Evolutionary conservation across 2,329 filamentous ascomycete species (phyloP).

Genomic region (Rosellinia necatrix): DNA sequence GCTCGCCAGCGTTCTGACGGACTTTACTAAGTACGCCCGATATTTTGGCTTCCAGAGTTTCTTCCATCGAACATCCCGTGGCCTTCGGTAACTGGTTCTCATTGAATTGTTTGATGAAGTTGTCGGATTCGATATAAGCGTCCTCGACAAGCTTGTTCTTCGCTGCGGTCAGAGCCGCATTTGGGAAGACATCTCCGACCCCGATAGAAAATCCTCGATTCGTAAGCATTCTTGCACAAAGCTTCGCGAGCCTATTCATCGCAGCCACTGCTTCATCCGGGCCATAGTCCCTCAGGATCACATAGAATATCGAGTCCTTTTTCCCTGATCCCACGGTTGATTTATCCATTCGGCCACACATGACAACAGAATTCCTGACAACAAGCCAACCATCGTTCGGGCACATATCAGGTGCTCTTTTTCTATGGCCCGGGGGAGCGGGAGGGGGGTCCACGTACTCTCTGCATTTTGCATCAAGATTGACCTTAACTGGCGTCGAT

Average conservation of each 20-base stretch:
- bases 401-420: constrained; percentile 69
- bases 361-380: constrained; percentile 93
- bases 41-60: constrained; percentile 87
- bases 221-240: constrained; percentile 85
- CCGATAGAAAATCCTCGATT: constrained; percentile 96
- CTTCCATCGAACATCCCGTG: constrained; percentile 86
- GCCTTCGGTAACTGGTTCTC: constrained; percentile 81
- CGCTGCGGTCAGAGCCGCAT: constrained; percentile 67
- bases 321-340: constrained; percentile 95
- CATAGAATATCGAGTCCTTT: constrained; percentile 97
- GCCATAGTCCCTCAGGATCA: constrained; percentile 93
- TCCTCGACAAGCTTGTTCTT: constrained; percentile 77
- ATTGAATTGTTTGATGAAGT: constrained; percentile 82
- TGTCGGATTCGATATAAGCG: constrained; percentile 81
- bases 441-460: constrained; percentile 62
- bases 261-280: constrained; percentile 84
- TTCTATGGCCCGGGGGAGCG: constrained; percentile 55
- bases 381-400: constrained; percentile 89
- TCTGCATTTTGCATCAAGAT: constrained; percentile 90
- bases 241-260: constrained; percentile 91
- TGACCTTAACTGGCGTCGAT: constrained; percentile 80
- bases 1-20: constrained; percentile 85
- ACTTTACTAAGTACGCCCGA: constrained; percentile 92
- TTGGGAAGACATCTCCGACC: constrained; percentile 91
- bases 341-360: constrained; percentile 98